Evolutionary conservation across 805 yeast species (phyloP), one percentile per base, ranked within the genome.

Genomic region (Wickerhamomyces xylosicus): DNA sequence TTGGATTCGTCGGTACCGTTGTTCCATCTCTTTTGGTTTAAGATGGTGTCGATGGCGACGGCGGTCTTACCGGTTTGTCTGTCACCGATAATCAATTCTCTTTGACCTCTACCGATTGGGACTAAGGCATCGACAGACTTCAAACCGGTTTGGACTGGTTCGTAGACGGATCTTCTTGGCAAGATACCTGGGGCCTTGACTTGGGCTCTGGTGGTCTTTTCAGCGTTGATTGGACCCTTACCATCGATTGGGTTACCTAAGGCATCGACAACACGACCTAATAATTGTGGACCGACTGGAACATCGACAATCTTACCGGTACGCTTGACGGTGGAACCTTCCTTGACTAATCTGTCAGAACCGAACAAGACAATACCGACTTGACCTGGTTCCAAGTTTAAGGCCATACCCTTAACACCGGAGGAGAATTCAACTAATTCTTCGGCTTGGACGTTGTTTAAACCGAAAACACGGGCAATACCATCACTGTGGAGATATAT

Each of bases 11-110:
- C 97, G 48, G 71, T 42, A 71, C 95, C 95, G 58, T 74, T 68
- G 81, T 92, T 92, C 95, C 97, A 86, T 74, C 95, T 84, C 85
- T 90, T 92, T 76, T 92, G 99, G 77, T 92, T 92, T 64, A 92
- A 80, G 64, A 92, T 92, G 72, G 99, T 79, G 71, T 92, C 98
- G 58, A 92, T 69, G 58, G 97, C 98, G 59, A 92, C 96, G 52
- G 97, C 96, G 64, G 98, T 92, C 79, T 92, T 92, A 83, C 98
- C 98, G 62, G 98, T 92, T 78, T 92, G 98, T 79, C 98, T 90
- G 72, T 90, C 98, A 82, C 98, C 98, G 66, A 90, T 90, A 63
- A 90, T 90, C 84, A 92, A 77, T 79, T 92, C 98, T 85, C 98
- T 92, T 77, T 92, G 98, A 70, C 98, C 98, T 84, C 98, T 92